These are phyloP conservation scores for Rhodamnia rubescens DNA, from an alignment of 345 rosid genomes.

Conservation along the genomic window DNA sequence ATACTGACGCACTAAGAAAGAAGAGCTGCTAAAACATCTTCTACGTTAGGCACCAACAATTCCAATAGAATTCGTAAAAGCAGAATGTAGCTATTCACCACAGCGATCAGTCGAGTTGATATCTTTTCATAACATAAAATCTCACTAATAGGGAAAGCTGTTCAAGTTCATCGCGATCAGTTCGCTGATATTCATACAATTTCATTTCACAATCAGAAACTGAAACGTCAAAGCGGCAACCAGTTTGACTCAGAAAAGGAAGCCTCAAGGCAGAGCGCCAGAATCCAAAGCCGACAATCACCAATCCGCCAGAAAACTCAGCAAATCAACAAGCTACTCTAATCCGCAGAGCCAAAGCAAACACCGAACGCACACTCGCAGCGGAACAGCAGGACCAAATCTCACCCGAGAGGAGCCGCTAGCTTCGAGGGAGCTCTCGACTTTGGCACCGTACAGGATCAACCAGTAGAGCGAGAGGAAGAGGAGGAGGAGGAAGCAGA, in stretches of 20 bases:
- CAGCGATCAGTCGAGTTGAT: neutral
- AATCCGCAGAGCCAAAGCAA: neutral
- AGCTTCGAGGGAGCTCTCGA: neutral
- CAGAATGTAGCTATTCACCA: neutral
- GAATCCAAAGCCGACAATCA: neutral
- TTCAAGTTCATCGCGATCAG: neutral
- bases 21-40: neutral
- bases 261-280: neutral
- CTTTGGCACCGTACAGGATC: neutral
- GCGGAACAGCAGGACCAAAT: neutral
- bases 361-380: neutral
- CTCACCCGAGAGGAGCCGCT: neutral
- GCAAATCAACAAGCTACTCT: neutral
- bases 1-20: neutral
- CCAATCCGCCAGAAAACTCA: neutral
- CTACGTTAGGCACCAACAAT: neutral
- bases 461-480: constrained; percentile 1
- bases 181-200: neutral
- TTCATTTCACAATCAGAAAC: neutral
- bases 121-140: no score
- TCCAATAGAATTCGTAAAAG: neutral
- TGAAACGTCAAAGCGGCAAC: neutral
- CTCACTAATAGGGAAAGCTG: neutral
- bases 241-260: neutral
- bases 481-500: constrained; percentile 3